Base-by-base conservation (phyloP, 306 rosid genomes). In the Cucumis cinereus region DNA sequence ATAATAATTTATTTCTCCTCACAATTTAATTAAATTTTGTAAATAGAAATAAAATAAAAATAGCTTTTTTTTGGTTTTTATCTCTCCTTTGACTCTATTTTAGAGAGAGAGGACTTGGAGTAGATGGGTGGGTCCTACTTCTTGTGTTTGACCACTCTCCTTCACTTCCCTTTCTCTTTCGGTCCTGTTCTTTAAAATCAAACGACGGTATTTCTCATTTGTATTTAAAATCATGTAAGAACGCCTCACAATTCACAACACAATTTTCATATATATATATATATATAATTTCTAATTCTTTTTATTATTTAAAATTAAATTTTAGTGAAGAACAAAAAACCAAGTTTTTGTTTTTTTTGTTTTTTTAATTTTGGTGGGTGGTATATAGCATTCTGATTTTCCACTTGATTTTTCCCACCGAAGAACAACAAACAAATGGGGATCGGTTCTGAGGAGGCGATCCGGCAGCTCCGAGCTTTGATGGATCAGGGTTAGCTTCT, bases 361-460 rank as follows among this genome's bases (percentile, higher is more conserved):
- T 50, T 5, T 47, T 47, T 47, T 3, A 47, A 30, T 30, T 47
- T 50, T 50, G 55, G 55, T 50, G 55, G 53, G 55, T 72, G 61
- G 61, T 41, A 23, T 22, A 40, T 28, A 28, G 24, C 45, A 49
- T 50, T 50, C 57, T 72, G 76, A 16, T 47, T 47, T 70, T 70
- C 58, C 53, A 22, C 36, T 43, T 7, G 4, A 23, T 23, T 70
- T 70, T 70, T 24, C 20, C 57, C 20, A 14, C 40, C 5, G 60
- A 26, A 16, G 64, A 33, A 23, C 15, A 11, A 26, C 40, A 62
- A 67, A 63, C 55, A 79, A 84, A 93, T 94, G 95, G 97, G 86
- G 79, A 73, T 81, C 76, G 90, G 76, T 84, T 87, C 95, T 74
- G 93, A 89, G 86, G 97, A 94, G 80, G 93, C 93, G 81, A 80